A percentile compares a stretch with the other conserved stretches of the same genome.
phyloP scores from a whole-genome alignment of 805 yeast genomes.

The Kregervanrija fluxuum region DNA sequence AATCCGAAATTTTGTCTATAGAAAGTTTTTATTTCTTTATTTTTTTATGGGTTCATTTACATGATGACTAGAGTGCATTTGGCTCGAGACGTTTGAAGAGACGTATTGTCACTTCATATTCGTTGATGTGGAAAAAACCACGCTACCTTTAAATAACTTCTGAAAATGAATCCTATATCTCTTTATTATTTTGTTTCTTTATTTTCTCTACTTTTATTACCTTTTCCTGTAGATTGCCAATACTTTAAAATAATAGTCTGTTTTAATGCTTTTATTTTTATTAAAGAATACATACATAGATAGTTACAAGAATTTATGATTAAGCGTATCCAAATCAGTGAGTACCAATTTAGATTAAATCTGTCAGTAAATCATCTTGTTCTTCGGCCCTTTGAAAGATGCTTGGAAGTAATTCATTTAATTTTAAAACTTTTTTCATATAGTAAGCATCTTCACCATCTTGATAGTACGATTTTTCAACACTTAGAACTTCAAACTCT shows the following conservation, averaged over 20 bases:
- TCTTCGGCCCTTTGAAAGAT: constrained; percentile 39
- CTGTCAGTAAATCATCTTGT: constrained; percentile 51
- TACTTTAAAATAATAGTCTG: no score
- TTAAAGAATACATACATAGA: neutral
- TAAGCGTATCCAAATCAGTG: neutral
- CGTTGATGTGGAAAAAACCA: constrained; percentile 97
- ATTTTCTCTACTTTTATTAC: neutral
- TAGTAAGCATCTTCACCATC: constrained; percentile 98
- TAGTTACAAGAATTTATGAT: neutral
- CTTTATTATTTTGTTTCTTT: neutral
- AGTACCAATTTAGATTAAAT: constrained; percentile 27
- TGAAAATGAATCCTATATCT: constrained; percentile 5
- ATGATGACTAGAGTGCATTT: constrained; percentile 99
- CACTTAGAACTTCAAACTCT: constrained; percentile 69
- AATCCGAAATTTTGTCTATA: no score
- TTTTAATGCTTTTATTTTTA: no score
- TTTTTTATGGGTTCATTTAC: constrained; percentile 6
- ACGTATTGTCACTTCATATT: constrained; percentile 27
- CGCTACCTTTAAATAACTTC: constrained; percentile 65
- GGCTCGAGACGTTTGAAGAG: constrained; percentile 80
- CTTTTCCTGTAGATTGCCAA: no score
- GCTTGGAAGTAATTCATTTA: constrained; percentile 58
- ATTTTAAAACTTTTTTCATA: constrained; percentile 66
- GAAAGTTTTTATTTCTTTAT: no score
- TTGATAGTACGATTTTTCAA: constrained; percentile 87